Conservation (phyloP, 2,329 filamentous ascomycete species). For the Lizonia empirigonia region DNA sequence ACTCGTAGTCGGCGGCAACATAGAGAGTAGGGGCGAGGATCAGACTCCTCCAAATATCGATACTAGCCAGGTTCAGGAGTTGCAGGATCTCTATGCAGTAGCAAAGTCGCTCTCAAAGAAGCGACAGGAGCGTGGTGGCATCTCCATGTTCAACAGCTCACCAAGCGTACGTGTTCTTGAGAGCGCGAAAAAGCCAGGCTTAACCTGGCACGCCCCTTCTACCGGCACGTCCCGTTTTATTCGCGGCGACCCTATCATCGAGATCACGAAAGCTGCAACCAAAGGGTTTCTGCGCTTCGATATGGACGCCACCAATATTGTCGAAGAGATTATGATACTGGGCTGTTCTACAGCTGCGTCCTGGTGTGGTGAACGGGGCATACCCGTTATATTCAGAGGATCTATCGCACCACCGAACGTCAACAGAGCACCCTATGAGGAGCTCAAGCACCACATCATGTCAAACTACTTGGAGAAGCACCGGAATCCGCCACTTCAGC, state of each 20-base stretch:
- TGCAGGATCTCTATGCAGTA: constrained; percentile 45
- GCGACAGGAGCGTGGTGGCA: constrained; percentile 47
- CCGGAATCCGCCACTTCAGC: constrained; percentile 41
- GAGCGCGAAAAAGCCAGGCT: constrained; percentile 30
- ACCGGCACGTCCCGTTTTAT: constrained; percentile 45
- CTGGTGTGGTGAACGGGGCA: constrained; percentile 59
- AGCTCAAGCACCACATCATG: constrained; percentile 43
- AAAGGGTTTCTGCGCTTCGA: constrained; percentile 17
- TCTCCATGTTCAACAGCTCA: constrained; percentile 40
- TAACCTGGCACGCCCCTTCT: constrained; percentile 51
- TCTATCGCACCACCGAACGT: constrained; percentile 30
- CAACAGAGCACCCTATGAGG: constrained; percentile 18
- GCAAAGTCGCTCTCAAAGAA: constrained; percentile 39
- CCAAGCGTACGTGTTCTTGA: constrained; percentile 48
- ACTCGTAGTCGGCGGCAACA: constrained; percentile 36
- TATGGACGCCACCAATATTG: constrained; percentile 37
- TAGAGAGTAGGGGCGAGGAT: constrained; percentile 1
- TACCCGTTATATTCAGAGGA: constrained; percentile 59
- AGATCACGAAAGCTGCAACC: constrained; percentile 25
- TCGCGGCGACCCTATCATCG: constrained; percentile 54
- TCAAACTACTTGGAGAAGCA: constrained; percentile 46
- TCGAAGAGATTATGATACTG: constrained; percentile 59
- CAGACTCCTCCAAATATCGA: constrained; percentile 23
- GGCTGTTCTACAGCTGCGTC: constrained; percentile 57
- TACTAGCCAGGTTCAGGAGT: constrained; percentile 36